Evolutionary conservation across 805 yeast species (phyloP), one percentile per base, ranked within the genome.

Genomic region (Candida succiphila): DNA sequence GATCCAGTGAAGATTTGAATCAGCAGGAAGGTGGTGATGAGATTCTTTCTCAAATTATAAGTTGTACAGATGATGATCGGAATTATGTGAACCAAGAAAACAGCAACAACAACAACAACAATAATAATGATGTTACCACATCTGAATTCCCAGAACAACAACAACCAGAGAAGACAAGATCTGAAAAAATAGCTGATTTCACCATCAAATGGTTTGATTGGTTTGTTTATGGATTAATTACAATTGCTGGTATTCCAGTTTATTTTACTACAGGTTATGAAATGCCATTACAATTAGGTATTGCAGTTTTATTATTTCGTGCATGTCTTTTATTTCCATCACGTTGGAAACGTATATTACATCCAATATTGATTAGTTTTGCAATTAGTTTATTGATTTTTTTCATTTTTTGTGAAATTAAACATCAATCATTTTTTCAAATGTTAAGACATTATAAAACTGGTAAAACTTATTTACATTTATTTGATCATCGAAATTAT

Each of bases 301-400:
- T 78, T 24, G 72, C 82, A 1, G 69, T 81, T 4, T 42, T 75
- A 26, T 58, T 75, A 17, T 82, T 77, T 51, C 65, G 69, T 38
- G 54, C 66, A 17, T 60, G 70, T 16, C 66, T 59, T 42, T 37
- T 54, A 10, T 42, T 63, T 25, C 78, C 75, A 45, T 72, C 59
- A 17, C 61, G 45, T 37, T 69, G 46, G 56, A 67, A 64, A 48
- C 66, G 56, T 49, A 68, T 61, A 32, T 63, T 81, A 13, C 92
- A 83, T 48, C 94, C 94, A 0, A 80, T 83, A 23, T 57, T 83
- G 32, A 61, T 79, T 21, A 72, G 78, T 40, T 79, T 85, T 5
- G 75, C 71, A 1, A 44, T 69, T n/a, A 69, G 79, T n/a, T 62
- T 80, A 45, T 60, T 83, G 19, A 62, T 75, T 10, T 76, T 75